These are phyloP conservation scores for Cyphellophora europaea DNA, from an alignment of 2,329 filamentous ascomycete genomes.

Conservation along the genomic window DNA sequence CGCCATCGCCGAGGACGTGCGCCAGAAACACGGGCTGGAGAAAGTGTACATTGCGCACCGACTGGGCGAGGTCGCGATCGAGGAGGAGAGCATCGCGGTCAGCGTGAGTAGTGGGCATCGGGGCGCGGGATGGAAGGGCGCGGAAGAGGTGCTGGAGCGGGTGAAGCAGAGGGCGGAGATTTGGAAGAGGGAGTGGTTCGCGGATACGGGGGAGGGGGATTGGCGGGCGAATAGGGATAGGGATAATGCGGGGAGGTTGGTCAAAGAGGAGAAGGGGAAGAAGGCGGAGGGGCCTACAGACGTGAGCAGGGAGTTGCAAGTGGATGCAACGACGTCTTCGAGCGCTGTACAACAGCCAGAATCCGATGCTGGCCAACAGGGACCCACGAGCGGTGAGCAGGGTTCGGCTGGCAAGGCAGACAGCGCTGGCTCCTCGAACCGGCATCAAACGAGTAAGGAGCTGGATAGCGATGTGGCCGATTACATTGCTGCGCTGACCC, in stretches of 20 bases:
- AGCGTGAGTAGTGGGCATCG: slow-evolving; percentile 77
- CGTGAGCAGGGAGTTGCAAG: too few relatives aligned
- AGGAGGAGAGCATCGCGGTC: slow-evolving; percentile 89
- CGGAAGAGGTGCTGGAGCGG: slow-evolving; percentile 78
- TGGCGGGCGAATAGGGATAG: slow-evolving; percentile 20
- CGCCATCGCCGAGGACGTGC: slow-evolving; percentile 35
- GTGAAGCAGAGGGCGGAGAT: slow-evolving; percentile 86
- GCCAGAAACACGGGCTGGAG: slow-evolving; percentile 53
- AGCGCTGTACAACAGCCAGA: too few relatives aligned
- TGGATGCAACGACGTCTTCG: too few relatives aligned
- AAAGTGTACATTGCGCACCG: slow-evolving; percentile 76
- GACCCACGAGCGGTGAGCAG: too few relatives aligned
- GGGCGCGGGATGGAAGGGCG: slow-evolving; percentile 74
- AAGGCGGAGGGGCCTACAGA: too few relatives aligned
- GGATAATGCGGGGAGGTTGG: slow-evolving; percentile 10
- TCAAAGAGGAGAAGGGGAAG: slow-evolving; percentile 6
- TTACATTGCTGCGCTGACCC: neutral
- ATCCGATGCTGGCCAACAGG: too few relatives aligned
- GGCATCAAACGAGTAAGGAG: neutral
- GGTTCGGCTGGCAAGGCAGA: too few relatives aligned
- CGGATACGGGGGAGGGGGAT: slow-evolving; percentile 16
- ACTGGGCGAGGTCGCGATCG: slow-evolving; percentile 74
- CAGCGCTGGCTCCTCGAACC: too few relatives aligned
- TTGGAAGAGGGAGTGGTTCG: slow-evolving; percentile 31
- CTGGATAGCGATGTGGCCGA: neutral